Conservation (phyloP, 2,329 filamentous ascomycete species). For the Colletotrichum chrysophilum region DNA sequence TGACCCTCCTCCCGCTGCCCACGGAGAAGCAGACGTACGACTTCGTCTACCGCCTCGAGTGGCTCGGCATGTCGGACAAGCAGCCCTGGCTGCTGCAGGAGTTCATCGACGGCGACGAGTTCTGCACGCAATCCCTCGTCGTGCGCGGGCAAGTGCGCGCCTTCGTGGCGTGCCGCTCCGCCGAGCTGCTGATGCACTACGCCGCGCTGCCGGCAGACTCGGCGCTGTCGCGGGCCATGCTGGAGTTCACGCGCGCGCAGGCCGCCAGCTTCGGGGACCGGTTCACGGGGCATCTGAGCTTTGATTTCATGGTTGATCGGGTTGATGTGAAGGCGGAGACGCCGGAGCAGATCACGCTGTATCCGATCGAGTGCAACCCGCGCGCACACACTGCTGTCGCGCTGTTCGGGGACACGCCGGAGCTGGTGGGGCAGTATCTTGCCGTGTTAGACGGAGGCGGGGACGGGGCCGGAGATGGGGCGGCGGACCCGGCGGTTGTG, state of each 20-base stretch:
- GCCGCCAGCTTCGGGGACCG: slow-evolving; percentile 50
- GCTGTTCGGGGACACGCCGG: slow-evolving; percentile 56
- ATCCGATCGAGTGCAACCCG: slow-evolving; percentile 76
- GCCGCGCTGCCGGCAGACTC: slow-evolving; percentile 59
- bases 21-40: slow-evolving; percentile 57
- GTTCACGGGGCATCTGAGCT: slow-evolving; percentile 74
- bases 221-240: slow-evolving; percentile 62
- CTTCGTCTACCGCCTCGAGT: slow-evolving; percentile 55
- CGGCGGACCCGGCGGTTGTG: neutral
- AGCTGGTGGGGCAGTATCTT: slow-evolving; percentile 59
- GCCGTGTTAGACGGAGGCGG: slow-evolving; percentile 39
- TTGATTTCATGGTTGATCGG: slow-evolving; percentile 71
- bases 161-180: slow-evolving; percentile 71
- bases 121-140: slow-evolving; percentile 74
- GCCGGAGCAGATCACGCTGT: slow-evolving; percentile 42
- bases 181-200: slow-evolving; percentile 71
- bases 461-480: neutral
- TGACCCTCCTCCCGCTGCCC: slow-evolving; percentile 68
- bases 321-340: slow-evolving; percentile 30
- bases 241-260: slow-evolving; percentile 67
- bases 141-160: slow-evolving; percentile 68
- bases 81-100: slow-evolving; percentile 73
- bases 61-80: slow-evolving; percentile 52
- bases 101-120: slow-evolving; percentile 66
- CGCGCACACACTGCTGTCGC: slow-evolving; percentile 71